Evolutionary conservation across 1,284 basidiomycete species (phyloP), one percentile per base, ranked within the genome.

Genomic region (Puccinia horiana): DNA sequence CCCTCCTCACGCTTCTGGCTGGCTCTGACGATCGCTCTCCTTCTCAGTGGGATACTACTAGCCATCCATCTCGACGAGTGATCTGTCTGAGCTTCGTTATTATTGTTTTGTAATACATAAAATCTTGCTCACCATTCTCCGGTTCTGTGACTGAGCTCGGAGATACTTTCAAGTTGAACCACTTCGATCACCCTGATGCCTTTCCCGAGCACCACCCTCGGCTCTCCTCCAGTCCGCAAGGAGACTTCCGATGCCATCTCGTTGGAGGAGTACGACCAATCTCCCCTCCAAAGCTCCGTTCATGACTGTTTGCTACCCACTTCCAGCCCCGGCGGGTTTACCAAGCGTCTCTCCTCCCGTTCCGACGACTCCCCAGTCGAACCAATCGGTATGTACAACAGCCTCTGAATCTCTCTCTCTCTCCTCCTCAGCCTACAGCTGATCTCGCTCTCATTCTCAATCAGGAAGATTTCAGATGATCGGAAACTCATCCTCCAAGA

Each of bases 1-100:
- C 16, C 23, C 14, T 65, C 35, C 32, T 40, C 18, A 8, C 32
- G 0, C 9, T 2, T 37, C 18, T 37, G 4, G 32, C 61, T 20
- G 3, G 6, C 20, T 65, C 32, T 65, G 32, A 65, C 23, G 32
- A 8, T 40, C 61, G 37, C 32, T 37, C n/a, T 65, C 4, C 61
- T 5, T 65, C 61, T 65, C 63, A 67, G 63, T 67, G 2, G 63
- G 63, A n/a, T 67, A 67, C 63, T 67, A 67, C 37, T 67, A 67
- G 37, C 35, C n/a, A 1, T 11, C 23, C 23, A 58, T n/a, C 56
- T 8, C 11, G 9, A 29, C 16, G 16, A 52, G 16, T 23, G 49
- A n/a, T 8, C 49, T 18, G 49, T 14, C 49, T 52, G 5, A 52
- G 49, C 23, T n/a, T n/a, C n/a, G n/a, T n/a, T n/a, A n/a, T n/a